Percentiles rank a stretch among this genome's conserved stretches.
These are phyloP conservation scores for Globisporangium polare DNA, from an alignment of 352 stramenopile species.

Conservation along the genomic window DNA sequence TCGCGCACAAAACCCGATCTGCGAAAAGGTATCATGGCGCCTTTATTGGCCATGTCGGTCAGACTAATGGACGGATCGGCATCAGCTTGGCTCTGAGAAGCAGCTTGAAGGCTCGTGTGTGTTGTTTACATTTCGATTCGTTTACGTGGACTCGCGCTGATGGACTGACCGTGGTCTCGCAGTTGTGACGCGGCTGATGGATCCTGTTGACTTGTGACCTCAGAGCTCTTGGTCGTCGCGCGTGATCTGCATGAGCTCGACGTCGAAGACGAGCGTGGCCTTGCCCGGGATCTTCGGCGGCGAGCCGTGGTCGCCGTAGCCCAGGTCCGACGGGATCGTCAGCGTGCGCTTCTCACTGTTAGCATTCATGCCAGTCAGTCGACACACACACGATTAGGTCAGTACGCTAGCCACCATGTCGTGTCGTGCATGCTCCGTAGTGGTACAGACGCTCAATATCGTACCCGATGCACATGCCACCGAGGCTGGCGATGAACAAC, in stretches of 20 bases:
- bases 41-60: no score
- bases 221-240: conserved; percentile 58
- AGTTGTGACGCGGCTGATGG: no score
- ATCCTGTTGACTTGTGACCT: no score
- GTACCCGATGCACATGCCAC: conserved; percentile 8
- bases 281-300: conserved; percentile 92
- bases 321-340: conserved; percentile 86
- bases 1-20: no score
- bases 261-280: conserved; percentile 95
- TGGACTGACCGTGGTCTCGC: no score
- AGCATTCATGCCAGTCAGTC: background rate
- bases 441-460: background rate
- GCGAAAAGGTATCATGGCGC: no score
- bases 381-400: background rate
- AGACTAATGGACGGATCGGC: no score
- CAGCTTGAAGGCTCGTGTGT: no score
- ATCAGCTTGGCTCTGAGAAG: no score
- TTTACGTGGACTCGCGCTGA: no score
- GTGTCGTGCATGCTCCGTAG: background rate
- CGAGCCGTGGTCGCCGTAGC: conserved; percentile 92
- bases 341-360: conserved; percentile 81
- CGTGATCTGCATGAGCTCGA: conserved; percentile 96
- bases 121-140: no score
- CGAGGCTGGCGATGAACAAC: background rate
- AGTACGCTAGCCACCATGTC: background rate